These are phyloP conservation scores for Diaporthe citriasiana DNA, from an alignment of 2,329 filamentous ascomycete genomes.

Conservation along the genomic window DNA sequence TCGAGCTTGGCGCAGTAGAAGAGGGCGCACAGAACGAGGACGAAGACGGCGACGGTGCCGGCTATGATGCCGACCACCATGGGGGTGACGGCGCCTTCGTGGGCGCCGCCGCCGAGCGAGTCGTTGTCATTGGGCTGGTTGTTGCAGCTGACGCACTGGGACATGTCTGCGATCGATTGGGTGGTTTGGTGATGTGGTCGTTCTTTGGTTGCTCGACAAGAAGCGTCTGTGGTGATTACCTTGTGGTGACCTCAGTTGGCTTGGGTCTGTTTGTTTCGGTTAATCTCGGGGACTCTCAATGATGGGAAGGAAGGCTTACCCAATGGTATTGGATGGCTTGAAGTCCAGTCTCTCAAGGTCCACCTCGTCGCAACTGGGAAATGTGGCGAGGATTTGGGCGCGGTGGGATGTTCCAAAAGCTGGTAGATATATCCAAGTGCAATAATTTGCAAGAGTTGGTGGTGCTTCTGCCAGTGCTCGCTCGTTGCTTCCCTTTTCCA, in stretches of 20 bases:
- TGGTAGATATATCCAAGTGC: not conserved
- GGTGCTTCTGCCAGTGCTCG: not conserved
- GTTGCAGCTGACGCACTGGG: slow-evolving; percentile 42
- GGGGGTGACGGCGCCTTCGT: slow-evolving; percentile 40
- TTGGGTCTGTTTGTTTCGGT: not conserved
- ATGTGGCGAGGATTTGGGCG: too few species aligned
- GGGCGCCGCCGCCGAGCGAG: slow-evolving; percentile 39
- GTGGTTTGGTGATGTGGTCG: not conserved
- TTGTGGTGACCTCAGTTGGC: too few species aligned
- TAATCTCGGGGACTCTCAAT: not conserved
- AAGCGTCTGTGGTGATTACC: not conserved
- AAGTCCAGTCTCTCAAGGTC: not conserved
- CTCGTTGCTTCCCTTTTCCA: not conserved
- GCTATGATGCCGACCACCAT: slow-evolving; percentile 41
- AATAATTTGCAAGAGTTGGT: not conserved
- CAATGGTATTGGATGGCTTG: not conserved
- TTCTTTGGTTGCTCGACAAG: too few species aligned
- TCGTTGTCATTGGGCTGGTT: slow-evolving; percentile 41
- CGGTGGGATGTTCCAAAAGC: not conserved
- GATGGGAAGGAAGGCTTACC: not conserved
- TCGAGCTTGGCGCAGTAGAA: slow-evolving; percentile 44
- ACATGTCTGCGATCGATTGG: slow-evolving; percentile 31
- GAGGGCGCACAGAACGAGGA: slow-evolving; percentile 40
- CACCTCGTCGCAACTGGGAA: not conserved
- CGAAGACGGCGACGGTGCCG: slow-evolving; percentile 40